Evolutionary conservation across 1,139 yeast species (phyloP).

Genomic region (Blastobotrys illinoisensis): DNA sequence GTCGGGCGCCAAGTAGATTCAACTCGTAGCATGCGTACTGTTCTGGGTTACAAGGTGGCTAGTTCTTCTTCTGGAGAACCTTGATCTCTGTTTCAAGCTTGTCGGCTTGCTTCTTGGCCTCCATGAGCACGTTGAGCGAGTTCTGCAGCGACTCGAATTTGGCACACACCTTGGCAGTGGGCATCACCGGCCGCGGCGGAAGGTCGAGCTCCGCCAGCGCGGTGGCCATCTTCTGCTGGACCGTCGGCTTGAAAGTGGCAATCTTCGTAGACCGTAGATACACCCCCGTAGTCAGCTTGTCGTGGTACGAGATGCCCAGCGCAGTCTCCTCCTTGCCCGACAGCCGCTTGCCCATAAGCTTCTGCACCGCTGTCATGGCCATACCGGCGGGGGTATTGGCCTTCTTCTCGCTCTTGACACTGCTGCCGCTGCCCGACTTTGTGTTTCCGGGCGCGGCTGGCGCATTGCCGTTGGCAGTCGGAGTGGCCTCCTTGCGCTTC

Average conservation of each 20-base stretch:
- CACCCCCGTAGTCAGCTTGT: constrained; percentile 71
- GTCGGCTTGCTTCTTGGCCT: constrained; percentile 81
- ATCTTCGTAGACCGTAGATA: constrained; percentile 67
- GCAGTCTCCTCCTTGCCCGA: constrained; percentile 78
- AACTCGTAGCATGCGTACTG: too few species aligned
- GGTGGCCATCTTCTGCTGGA: constrained; percentile 70
- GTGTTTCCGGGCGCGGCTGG: constrained; percentile 8
- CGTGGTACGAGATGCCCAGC: constrained; percentile 82
- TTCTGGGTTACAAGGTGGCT: too few species aligned
- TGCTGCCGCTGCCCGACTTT: constrained; percentile 15
- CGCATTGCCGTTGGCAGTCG: constrained; percentile 40
- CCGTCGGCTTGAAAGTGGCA: constrained; percentile 58
- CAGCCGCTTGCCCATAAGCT: constrained; percentile 48
- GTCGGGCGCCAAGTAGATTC: too few species aligned
- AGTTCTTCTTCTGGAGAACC: constrained; percentile 40
- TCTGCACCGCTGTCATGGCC: constrained; percentile 34
- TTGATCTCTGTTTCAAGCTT: constrained; percentile 76
- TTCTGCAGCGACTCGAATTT: constrained; percentile 74
- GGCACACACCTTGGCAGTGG: constrained; percentile 73
- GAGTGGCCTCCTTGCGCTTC: constrained; percentile 43
- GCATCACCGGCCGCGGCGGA: constrained; percentile 78
- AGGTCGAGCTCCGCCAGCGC: constrained; percentile 74
- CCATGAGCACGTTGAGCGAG: constrained; percentile 67
- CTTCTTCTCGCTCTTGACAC: constrained; percentile 19
- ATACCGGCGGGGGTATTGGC: constrained; percentile 22